A percentile compares a stretch with the other conserved stretches of the same genome.
Evolutionary conservation across 495 filamentous ascomycete species (phyloP).

Genomic region (Tuber aestivum): DNA sequence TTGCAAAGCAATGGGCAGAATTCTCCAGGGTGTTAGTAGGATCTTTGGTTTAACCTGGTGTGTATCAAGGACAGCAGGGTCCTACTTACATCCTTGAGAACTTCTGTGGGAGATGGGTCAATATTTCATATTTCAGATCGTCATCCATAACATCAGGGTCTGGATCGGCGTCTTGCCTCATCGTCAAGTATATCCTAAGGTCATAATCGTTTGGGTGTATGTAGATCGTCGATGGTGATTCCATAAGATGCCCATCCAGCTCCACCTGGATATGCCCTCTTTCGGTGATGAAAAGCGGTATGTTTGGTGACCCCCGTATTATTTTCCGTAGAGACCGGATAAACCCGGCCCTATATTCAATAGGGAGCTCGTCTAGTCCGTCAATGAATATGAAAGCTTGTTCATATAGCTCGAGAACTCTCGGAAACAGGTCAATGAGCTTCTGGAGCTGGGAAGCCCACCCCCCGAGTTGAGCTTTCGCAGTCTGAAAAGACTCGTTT

Average conservation of each 20-base stretch:
- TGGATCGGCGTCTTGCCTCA: constrained; percentile 1
- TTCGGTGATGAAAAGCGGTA: constrained; percentile 17
- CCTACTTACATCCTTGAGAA: constrained; percentile 18
- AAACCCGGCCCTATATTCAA: too few species aligned
- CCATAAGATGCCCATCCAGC: not conserved
- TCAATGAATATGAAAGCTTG: constrained; percentile 11
- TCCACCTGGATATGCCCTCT: constrained; percentile 12
- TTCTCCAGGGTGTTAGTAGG: not conserved
- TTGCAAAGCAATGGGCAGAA: not conserved
- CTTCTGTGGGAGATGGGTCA: constrained; percentile 6
- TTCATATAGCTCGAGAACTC: not conserved
- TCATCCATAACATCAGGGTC: constrained; percentile 7
- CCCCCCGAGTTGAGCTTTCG: not conserved
- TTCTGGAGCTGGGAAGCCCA: not conserved
- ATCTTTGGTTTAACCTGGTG: not conserved
- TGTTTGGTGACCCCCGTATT: not conserved
- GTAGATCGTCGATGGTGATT: not conserved
- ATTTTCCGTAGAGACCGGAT: too few species aligned
- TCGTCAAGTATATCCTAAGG: constrained; percentile 6
- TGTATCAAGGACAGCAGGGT: not conserved
- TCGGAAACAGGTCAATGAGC: not conserved
- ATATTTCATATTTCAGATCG: not conserved
- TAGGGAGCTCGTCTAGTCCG: too few species aligned
- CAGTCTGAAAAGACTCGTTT: not conserved
- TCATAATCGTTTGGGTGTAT: constrained; percentile 6